A percentile compares a stretch with the other conserved stretches of the same genome.
These are phyloP conservation scores for Aspergillus saccharolyticus DNA, from an alignment of 495 filamentous ascomycete genomes.

Conservation along the genomic window DNA sequence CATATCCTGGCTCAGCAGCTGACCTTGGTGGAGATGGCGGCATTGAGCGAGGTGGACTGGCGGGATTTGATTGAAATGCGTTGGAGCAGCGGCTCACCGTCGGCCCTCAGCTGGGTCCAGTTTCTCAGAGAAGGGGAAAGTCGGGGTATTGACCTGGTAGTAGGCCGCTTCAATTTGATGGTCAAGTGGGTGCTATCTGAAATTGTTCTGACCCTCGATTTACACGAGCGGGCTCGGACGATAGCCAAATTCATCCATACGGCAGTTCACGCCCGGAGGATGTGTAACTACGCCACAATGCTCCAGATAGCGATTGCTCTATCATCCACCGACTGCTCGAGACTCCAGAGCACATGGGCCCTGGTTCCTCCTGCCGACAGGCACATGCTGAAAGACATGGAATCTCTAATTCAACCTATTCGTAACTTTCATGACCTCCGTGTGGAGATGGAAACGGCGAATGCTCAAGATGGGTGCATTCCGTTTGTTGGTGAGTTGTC, in stretches of 20 bases:
- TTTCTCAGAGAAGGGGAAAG: slow-evolving; percentile 78
- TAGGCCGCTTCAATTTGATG: slow-evolving; percentile 94
- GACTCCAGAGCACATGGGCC: slow-evolving; percentile 76
- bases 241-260: slow-evolving; percentile 93
- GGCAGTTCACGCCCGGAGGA: slow-evolving; percentile 73
- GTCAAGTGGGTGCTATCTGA: slow-evolving; percentile 97
- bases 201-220: slow-evolving; percentile 74
- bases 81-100: slow-evolving; percentile 71
- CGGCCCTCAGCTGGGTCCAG: slow-evolving; percentile 76
- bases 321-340: slow-evolving; percentile 71
- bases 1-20: slow-evolving; percentile 88
- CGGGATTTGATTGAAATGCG: slow-evolving; percentile 91
- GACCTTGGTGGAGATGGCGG: slow-evolving; percentile 93
- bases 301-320: slow-evolving; percentile 90
- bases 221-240: slow-evolving; percentile 76
- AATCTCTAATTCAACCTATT: slow-evolving; percentile 77
- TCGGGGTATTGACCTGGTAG: slow-evolving; percentile 89
- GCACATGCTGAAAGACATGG: slow-evolving; percentile 71
- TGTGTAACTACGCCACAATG: slow-evolving; percentile 96
- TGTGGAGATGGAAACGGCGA: slow-evolving; percentile 82
- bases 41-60: slow-evolving; percentile 95
- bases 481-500: slow-evolving; percentile 77
- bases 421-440: slow-evolving; percentile 88
- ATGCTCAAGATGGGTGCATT: slow-evolving; percentile 80
- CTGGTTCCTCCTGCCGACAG: slow-evolving; percentile 67